Evolutionary conservation across 2,329 filamentous ascomycete species (phyloP), one percentile per base, ranked within the genome.

Genomic region (Paecilomyces formosus): DNA sequence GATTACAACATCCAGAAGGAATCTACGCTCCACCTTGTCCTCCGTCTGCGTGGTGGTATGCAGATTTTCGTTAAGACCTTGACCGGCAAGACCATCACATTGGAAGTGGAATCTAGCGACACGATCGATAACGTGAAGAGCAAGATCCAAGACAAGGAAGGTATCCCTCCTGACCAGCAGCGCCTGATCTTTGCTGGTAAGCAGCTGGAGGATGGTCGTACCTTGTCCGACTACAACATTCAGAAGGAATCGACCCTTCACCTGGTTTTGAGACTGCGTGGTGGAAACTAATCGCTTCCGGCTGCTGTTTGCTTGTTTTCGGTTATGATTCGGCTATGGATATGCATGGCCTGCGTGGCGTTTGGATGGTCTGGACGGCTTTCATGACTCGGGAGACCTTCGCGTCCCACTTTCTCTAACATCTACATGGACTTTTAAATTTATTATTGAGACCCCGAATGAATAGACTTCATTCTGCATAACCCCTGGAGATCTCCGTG

Each of bases 1-100:
- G 93, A 97, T 74, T 97, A 97, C 85, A 97, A 97, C 81, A 97
- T 97, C 53, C 93, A 97, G 76, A 93, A 93, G 79, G 90, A 93
- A 72, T 89, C 86, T 0, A 93, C 90, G 0, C 82, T 93, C 1
- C 89, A 93, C 73, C 73, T 93, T 58, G 89, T 93, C 53, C 86
- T 93, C 24, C 87, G 89, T 72, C 85, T 93, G 5, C 88, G 89
- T 77, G 88, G 88, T 82, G 88, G 88, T 76, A 90, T 89, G 87
- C 83, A 92, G 68, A 92, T 92, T 65, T 92, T 92, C 65, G 89
- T 92, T 71, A 92, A 91, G 82, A 91, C 88, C 0, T 78, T 93
- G 1, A 93, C 89, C 0, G 86, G 86, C 31, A 88, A 87, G 81
- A 88, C 85, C 0, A 88, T 88, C 65, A 88, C 86, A 1, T 68